Evolutionary conservation across 73 alveolate species (phyloP), one percentile per base, ranked within the genome.

Genomic region (Loxodes magnus): DNA sequence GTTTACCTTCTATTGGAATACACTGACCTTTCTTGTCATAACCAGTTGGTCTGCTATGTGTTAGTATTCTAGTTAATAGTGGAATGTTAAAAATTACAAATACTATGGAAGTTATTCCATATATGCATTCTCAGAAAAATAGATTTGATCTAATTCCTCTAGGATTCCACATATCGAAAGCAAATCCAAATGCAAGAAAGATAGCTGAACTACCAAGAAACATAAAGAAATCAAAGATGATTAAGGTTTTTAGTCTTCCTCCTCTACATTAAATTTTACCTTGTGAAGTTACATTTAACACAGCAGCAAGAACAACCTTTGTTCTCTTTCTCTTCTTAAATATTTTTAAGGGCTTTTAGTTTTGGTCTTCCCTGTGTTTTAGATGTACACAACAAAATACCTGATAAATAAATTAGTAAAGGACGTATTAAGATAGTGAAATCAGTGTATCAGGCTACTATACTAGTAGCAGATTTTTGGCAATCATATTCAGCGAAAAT

Each of bases 31-130:
- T 21, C 1, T 4, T 3, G 41, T 54, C 67, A 35, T 54, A 54
- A 21, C 67, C 67, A 7, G 67, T 54, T 14, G 56, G 56, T 38
- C 41, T 52, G 25, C 56, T 23, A 9, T 43, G 30, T 35, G 67
- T 54, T 33, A 54, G 6, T 19, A 54, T 6, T 39, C 53, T 38
- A 1, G 38, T 54, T 35, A 54, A 3, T 36, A 52, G 56, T 2
- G 67, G 67, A 19, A 54, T 14, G 20, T 26, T 20, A 54, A 54
- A 54, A 5, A 54, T 21, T 20, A 54, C 36, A 54, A 54, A 54
- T 5, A 55, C 56, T 38, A 54, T 38, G 41, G 56, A 38, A 4
- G 22, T 20, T 16, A 54, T 15, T 2, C 67, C 67, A 54, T 54
- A 54, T 1, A 31, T 6, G 2, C 56, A 38, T 35, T 54, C 41